Evolutionary conservation across 805 yeast species (phyloP).

Genomic region (Kodamaea neixiangensis): DNA sequence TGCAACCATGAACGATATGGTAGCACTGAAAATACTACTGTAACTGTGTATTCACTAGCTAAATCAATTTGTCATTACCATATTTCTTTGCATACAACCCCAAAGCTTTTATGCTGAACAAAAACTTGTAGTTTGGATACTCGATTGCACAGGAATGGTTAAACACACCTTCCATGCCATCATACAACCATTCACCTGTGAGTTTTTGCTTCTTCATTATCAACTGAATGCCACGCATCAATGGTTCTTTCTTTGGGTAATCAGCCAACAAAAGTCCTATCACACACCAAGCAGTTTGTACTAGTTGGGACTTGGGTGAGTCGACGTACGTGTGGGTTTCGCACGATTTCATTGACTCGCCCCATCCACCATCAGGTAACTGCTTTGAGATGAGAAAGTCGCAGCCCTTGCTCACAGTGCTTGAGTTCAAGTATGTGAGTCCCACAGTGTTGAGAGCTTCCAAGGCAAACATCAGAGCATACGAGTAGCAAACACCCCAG

Average conservation of each 20-base stretch:
- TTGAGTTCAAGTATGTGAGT: constrained; percentile 60
- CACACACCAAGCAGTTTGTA: constrained; percentile 92
- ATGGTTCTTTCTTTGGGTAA: constrained; percentile 68
- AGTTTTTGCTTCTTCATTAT: constrained; percentile 64
- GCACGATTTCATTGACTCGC: constrained; percentile 88
- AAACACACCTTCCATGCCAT: constrained; percentile 92
- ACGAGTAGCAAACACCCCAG: constrained; percentile 97
- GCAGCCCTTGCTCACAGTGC: constrained; percentile 71
- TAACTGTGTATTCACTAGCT: neutral
- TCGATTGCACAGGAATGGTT: constrained; percentile 91
- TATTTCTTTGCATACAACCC: constrained; percentile 58
- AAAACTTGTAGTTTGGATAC: constrained; percentile 88
- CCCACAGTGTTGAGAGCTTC: constrained; percentile 84
- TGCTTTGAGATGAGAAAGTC: constrained; percentile 80
- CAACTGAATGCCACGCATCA: constrained; percentile 62
- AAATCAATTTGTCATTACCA: constrained; percentile 17
- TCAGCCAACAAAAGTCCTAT: constrained; percentile 79
- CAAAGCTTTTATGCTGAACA: constrained; percentile 90
- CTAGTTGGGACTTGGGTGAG: constrained; percentile 63
- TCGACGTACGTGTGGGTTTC: constrained; percentile 79
- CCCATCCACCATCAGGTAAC: constrained; percentile 94
- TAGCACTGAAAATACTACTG: neutral
- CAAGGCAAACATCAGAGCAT: constrained; percentile 97
- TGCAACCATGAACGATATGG: neutral
- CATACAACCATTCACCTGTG: constrained; percentile 85